A percentile compares a stretch with the other conserved stretches of the same genome.
Conservation (phyloP, 2,329 filamentous ascomycete species). For the Arthrobotrys conoides region DNA sequence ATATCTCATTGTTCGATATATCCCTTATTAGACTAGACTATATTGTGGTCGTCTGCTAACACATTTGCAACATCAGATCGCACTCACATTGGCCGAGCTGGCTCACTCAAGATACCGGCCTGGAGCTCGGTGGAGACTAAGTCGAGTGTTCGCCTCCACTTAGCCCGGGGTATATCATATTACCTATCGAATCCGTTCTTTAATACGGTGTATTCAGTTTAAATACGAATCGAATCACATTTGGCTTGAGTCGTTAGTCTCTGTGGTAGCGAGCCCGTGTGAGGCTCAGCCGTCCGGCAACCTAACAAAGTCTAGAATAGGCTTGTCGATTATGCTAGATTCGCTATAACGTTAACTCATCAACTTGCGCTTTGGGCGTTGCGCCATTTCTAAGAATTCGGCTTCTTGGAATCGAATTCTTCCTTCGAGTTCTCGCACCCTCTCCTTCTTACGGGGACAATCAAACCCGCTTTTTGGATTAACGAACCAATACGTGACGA, state of each 20-base stretch:
- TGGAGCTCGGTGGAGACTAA: neutral
- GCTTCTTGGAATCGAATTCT: neutral
- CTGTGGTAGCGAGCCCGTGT: constrained; percentile 10
- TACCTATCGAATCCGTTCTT: no score
- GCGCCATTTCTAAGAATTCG: constrained; percentile 39
- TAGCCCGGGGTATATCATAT: no score
- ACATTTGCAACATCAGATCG: neutral
- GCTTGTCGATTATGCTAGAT: neutral
- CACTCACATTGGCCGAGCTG: neutral
- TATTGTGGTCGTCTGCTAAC: neutral
- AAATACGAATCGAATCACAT: no score
- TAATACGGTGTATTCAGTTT: no score
- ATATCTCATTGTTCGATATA: neutral
- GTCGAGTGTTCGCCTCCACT: no score
- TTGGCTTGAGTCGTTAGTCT: neutral
- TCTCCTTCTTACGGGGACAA: neutral
- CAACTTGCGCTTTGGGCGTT: constrained; percentile 49
- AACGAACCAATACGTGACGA: constrained; percentile 5
- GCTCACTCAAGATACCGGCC: neutral
- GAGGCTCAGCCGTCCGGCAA: constrained; percentile 1
- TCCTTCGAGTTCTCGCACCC: neutral
- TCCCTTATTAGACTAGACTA: neutral
- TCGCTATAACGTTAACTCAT: constrained; percentile 17
- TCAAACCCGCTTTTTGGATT: neutral
- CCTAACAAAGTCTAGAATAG: neutral